Base-by-base conservation (phyloP, 257 asterid genomes). In the Gentiana straminea region DNA sequence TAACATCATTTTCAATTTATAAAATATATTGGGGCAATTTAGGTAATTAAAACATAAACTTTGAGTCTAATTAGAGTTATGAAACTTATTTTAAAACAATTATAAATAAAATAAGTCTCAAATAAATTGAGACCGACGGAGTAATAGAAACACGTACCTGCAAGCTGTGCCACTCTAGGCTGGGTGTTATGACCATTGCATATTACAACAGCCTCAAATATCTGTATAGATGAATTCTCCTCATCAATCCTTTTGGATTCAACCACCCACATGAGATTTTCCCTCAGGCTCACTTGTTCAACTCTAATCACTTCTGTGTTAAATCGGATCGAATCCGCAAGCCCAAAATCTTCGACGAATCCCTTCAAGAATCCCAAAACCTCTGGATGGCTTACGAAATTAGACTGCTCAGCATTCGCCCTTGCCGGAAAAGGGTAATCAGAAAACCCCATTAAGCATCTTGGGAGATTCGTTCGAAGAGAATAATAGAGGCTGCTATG, bases 131-230 rank as follows among this genome's bases (percentile, higher is more conserved):
- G 24, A 24, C 24, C 24, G 24, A 24, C 24, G 1, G 24, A 24
- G 24, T 24, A 51, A 24, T 15, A 0, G 8, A 51, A 53, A 33
- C 13, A 34, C 10, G 2, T 35, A 77, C 88, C 94, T 75, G 75
- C 74, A 50, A 81, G 53, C 52, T 63, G 32, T 11, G 94, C 83
- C 2, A 81, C 8, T 46, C 45, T 64, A 3, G 89, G 79, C 45
- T 60, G 58, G 11, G 88, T 74, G 53, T 63, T 7, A 41, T 81
- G 81, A 3, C 93, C 88, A 59, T 46, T 80, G 49, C 88, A 80
- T 35, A 83, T 66, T 24, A 80, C 79, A 0, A 83, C 84, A 0
- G 94, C 94, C 46, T 70, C 79, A 68, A 76, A 84, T 4, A 55
- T 5, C 59, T 84, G 79, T 5, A 49, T 57, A 7, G 35, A 71